Evolutionary conservation across 164 flowering plant genomes (phyloP).

Genomic region (Macadamia tetraphylla): DNA sequence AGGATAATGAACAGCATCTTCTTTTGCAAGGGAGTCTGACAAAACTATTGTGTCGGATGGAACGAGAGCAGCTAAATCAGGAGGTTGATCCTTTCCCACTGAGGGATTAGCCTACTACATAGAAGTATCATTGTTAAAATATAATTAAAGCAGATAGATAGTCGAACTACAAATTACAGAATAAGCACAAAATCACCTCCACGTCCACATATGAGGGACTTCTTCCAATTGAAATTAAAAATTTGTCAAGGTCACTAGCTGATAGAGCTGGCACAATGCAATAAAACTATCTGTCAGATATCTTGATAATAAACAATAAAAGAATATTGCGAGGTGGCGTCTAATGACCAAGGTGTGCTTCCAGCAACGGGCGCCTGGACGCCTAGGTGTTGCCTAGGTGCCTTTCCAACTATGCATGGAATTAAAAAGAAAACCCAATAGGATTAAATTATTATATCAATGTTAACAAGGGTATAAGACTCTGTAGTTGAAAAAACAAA

Average conservation of each 20-base stretch:
- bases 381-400: too few relatives aligned
- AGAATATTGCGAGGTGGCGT: too few relatives aligned
- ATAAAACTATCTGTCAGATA: neutral
- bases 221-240: conserved; percentile 77
- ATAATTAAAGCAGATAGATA: neutral
- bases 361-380: too few relatives aligned
- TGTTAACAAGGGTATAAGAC: too few relatives aligned
- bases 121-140: conserved; percentile 9
- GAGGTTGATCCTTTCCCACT: conserved; percentile 95
- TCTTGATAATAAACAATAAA: too few relatives aligned
- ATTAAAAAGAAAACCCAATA: too few relatives aligned
- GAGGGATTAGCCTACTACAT: conserved; percentile 69
- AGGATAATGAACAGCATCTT: conserved; percentile 25
- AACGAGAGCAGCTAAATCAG: conserved; percentile 81
- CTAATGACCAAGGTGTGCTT: too few relatives aligned
- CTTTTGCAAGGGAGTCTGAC: conserved; percentile 31
- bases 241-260: conserved; percentile 66
- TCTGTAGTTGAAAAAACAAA: too few relatives aligned
- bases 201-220: conserved; percentile 77
- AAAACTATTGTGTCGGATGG: conserved; percentile 46
- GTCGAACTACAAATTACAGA: neutral
- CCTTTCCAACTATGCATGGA: too few relatives aligned
- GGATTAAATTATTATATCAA: too few relatives aligned
- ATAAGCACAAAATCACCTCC: conserved; percentile 46
- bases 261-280: conserved; percentile 48